Conservation (phyloP, 1,284 basidiomycete genomes). For the Uromyces viciae-fabae region DNA sequence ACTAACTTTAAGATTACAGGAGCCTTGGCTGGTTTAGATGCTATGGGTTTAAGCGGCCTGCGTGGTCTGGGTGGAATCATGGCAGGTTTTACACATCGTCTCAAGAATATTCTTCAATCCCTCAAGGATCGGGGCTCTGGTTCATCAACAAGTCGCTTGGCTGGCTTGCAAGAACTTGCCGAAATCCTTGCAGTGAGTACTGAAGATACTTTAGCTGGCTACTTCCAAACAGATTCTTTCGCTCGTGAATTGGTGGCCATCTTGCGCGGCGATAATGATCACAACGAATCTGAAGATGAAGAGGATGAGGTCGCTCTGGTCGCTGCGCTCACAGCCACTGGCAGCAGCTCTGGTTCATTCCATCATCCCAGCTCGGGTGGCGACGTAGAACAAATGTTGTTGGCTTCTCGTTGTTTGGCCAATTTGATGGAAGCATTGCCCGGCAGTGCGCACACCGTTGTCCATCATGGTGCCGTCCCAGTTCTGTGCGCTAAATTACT, state of each 20-base stretch:
- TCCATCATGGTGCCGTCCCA: conserved; percentile 89
- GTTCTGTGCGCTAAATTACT: conserved; percentile 90
- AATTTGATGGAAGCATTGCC: conserved; percentile 95
- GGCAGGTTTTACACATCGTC: conserved; percentile 75
- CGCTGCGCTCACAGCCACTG: conserved; percentile 58
- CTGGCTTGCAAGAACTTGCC: conserved; percentile 85
- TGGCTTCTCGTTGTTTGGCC: conserved; percentile 88
- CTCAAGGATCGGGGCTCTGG: conserved; percentile 73
- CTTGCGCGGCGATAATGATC: conserved; percentile 64
- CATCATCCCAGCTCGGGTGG: conserved; percentile 59
- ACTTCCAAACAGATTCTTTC: conserved; percentile 86
- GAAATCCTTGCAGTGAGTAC: conserved; percentile 93
- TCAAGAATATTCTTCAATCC: conserved; percentile 83
- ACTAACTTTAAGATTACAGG: conserved; percentile 17
- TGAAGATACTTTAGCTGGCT: conserved; percentile 91
- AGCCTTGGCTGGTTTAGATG: conserved; percentile 33
- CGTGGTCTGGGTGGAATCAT: conserved; percentile 75
- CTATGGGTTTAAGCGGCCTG: conserved; percentile 50
- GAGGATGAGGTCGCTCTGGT: conserved; percentile 81
- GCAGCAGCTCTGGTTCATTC: conserved; percentile 28
- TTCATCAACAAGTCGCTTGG: conserved; percentile 71
- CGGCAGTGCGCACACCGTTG: conserved; percentile 85
- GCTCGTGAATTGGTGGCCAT: conserved; percentile 89
- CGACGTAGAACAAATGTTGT: conserved; percentile 79
- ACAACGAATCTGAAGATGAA: conserved; percentile 50